Evolutionary conservation across 768 basidiomycete species (phyloP).

Genomic region (Tricholoma matsutake): DNA sequence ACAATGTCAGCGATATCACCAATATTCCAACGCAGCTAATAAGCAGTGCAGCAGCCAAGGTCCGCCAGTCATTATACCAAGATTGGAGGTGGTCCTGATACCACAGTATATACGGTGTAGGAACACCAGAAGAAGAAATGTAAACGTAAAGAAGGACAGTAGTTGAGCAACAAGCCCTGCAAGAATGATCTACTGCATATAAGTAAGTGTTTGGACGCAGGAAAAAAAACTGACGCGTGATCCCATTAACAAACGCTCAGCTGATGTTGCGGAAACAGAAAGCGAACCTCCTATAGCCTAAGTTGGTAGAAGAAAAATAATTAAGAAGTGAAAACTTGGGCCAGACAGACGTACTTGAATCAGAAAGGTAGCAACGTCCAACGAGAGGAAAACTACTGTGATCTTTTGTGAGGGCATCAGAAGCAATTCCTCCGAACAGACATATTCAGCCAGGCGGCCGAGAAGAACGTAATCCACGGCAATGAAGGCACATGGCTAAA

Average conservation of each 20-base stretch:
- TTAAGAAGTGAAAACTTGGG: background rate
- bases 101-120: conserved; percentile 48
- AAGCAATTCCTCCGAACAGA: conserved; percentile 46
- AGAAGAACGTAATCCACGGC: conserved; percentile 67
- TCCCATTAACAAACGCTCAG: conserved; percentile 26
- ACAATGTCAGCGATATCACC: background rate
- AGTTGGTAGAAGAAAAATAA: too few species aligned
- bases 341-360: conserved; percentile 44
- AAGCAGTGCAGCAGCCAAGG: conserved; percentile 46
- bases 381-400: conserved; percentile 56
- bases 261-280: conserved; percentile 38
- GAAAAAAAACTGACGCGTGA: conserved; percentile 33
- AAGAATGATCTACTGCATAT: conserved; percentile 44
- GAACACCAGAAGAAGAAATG: conserved; percentile 44
- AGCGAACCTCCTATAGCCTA: conserved; percentile 50
- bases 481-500: conserved; percentile 71
- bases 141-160: conserved; percentile 50
- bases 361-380: conserved; percentile 64
- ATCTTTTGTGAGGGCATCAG: conserved; percentile 46
- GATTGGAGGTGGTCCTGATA: conserved; percentile 29
- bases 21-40: conserved; percentile 58
- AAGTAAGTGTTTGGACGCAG: background rate
- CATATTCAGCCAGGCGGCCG: conserved; percentile 52
- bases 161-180: conserved; percentile 56
- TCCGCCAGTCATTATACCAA: conserved; percentile 59